phyloP scores from a whole-genome alignment of 2,329 filamentous ascomycete genomes.

The Pestalotiopsis sp. region DNA sequence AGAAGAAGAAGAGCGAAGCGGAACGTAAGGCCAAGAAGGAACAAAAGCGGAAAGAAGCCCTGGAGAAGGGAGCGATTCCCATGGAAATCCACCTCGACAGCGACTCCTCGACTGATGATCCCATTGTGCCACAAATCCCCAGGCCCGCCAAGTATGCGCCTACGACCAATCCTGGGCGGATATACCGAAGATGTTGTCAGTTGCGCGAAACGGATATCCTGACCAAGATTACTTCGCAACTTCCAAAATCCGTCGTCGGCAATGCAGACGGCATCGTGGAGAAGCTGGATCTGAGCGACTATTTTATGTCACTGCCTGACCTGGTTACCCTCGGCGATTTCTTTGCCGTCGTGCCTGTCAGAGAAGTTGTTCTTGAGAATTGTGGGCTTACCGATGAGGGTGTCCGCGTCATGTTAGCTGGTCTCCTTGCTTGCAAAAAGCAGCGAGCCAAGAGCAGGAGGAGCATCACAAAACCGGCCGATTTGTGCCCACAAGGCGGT shows the following conservation, averaged over 20 bases:
- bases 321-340: slow-evolving; percentile 89
- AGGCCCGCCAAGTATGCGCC: slow-evolving; percentile 65
- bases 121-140: slow-evolving; percentile 27
- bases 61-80: slow-evolving; percentile 84
- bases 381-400: slow-evolving; percentile 86
- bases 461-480: slow-evolving; percentile 35
- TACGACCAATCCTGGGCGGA: slow-evolving; percentile 86
- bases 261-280: slow-evolving; percentile 72
- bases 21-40: slow-evolving; percentile 53
- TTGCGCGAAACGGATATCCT: slow-evolving; percentile 88
- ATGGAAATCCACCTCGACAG: slow-evolving; percentile 78
- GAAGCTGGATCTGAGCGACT: slow-evolving; percentile 81
- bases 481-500: slow-evolving; percentile 56
- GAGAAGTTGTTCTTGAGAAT: slow-evolving; percentile 82
- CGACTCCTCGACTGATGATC: slow-evolving; percentile 50
- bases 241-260: slow-evolving; percentile 69
- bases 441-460: slow-evolving; percentile 57
- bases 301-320: slow-evolving; percentile 80
- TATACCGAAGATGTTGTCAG: slow-evolving; percentile 94
- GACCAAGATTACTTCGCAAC: slow-evolving; percentile 88
- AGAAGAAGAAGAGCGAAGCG: slow-evolving; percentile 93
- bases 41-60: slow-evolving; percentile 64
- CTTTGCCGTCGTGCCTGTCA: slow-evolving; percentile 87
- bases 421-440: slow-evolving; percentile 76
- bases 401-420: slow-evolving; percentile 81